Evolutionary conservation across 1,284 basidiomycete species (phyloP).

Genomic region (Ceratobasidium sp.): DNA sequence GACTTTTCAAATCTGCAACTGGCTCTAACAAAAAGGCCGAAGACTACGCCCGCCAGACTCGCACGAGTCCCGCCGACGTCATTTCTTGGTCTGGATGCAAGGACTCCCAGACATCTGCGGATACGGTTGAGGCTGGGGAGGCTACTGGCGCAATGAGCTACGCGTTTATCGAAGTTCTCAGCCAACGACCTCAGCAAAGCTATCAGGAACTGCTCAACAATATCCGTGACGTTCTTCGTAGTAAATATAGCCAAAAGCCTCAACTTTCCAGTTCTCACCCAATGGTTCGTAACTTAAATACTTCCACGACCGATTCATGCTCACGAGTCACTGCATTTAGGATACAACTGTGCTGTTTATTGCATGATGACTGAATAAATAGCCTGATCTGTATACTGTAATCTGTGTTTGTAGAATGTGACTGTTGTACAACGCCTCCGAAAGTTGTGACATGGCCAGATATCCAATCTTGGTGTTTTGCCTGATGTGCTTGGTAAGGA

Average conservation of each 20-base stretch:
- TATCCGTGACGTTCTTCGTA: slow-evolving; percentile 65
- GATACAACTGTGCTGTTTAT: slow-evolving; percentile 45
- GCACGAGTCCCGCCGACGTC: slow-evolving; percentile 81
- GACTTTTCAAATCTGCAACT: slow-evolving; percentile 53
- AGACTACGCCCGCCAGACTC: slow-evolving; percentile 65
- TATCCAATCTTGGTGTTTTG: too few species aligned
- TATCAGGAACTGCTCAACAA: slow-evolving; percentile 80
- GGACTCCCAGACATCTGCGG: slow-evolving; percentile 92
- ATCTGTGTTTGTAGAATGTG: slow-evolving; percentile 7
- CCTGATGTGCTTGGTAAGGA: slow-evolving; percentile 26
- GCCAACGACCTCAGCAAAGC: slow-evolving; percentile 72
- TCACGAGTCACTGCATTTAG: background rate
- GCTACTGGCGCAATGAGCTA: slow-evolving; percentile 88
- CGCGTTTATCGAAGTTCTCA: slow-evolving; percentile 77
- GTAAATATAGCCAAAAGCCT: slow-evolving; percentile 86
- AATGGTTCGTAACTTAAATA: slow-evolving; percentile 59
- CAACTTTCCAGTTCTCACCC: slow-evolving; percentile 82
- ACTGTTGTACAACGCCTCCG: background rate
- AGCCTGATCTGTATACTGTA: slow-evolving; percentile 11
- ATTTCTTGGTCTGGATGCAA: slow-evolving; percentile 91
- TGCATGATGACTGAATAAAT: slow-evolving; percentile 25
- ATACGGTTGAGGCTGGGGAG: slow-evolving; percentile 79
- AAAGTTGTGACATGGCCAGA: background rate
- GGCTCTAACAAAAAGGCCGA: slow-evolving; percentile 62
- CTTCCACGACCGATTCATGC: background rate